Conservation (phyloP, 768 basidiomycete species). For the Mycena galopus region DNA sequence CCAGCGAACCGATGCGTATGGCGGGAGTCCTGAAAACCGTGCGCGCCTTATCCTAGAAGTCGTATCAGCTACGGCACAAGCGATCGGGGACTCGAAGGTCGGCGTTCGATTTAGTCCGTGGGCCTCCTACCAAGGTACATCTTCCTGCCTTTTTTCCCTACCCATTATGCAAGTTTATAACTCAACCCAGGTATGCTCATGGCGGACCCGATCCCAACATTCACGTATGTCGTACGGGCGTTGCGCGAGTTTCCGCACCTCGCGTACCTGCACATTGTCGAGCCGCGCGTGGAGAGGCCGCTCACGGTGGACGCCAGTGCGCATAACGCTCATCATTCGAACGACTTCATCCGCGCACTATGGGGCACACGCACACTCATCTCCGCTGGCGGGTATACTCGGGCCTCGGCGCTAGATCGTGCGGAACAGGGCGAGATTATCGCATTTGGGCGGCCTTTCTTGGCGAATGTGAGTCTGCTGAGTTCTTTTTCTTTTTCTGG, state of each 20-base stretch:
- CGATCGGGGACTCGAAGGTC: conserved; percentile 12
- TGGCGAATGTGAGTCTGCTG: conserved; percentile 15
- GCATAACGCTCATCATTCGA: neutral
- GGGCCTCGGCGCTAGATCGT: neutral
- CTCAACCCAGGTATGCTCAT: neutral
- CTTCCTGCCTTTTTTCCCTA: neutral
- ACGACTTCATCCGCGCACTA: neutral
- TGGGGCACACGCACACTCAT: conserved; percentile 6
- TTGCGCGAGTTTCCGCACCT: conserved; percentile 11
- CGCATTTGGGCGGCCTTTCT: conserved; percentile 17
- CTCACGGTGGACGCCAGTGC: neutral
- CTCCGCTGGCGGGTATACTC: conserved; percentile 17
- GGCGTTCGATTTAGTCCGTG: conserved; percentile 24
- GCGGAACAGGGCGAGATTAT: conserved; percentile 15
- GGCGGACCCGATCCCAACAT: conserved; percentile 19
- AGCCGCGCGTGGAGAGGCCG: conserved; percentile 10
- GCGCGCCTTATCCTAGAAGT: conserved; percentile 14
- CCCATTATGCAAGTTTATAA: neutral
- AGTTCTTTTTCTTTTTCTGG: neutral
- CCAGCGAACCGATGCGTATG: conserved; percentile 21
- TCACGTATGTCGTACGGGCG: conserved; percentile 2
- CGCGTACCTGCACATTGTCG: conserved; percentile 17
- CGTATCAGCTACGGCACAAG: conserved; percentile 3
- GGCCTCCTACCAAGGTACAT: conserved; percentile 14
- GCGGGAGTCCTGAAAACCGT: conserved; percentile 24